phyloP scores from a whole-genome alignment of 306 rosid genomes.

The Purshia tridentata region DNA sequence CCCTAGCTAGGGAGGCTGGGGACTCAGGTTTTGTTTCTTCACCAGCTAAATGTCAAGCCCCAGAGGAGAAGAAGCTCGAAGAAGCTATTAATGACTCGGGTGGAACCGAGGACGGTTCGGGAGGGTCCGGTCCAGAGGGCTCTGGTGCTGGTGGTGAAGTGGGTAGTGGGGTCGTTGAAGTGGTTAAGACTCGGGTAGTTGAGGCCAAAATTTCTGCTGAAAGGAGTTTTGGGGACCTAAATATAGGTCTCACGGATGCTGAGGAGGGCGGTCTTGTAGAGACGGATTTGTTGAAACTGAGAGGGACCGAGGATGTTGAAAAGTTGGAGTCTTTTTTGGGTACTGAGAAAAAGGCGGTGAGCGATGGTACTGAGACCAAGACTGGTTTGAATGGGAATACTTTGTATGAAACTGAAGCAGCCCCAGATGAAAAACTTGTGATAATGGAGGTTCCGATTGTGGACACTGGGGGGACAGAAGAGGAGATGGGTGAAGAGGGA shows the following conservation, averaged over 20 bases:
- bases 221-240: conserved; percentile 19
- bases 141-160: conserved; percentile 25
- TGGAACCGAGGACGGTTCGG: conserved; percentile 7
- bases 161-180: conserved; percentile 26
- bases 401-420: background rate
- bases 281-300: conserved; percentile 41
- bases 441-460: background rate
- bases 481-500: conserved; percentile 36
- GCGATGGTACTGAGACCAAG: background rate
- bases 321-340: conserved; percentile 25
- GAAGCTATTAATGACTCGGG: conserved; percentile 29
- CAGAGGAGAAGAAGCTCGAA: conserved; percentile 26
- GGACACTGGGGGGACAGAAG: conserved; percentile 9
- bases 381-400: background rate
- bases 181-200: conserved; percentile 29
- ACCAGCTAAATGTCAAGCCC: conserved; percentile 22
- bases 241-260: conserved; percentile 11
- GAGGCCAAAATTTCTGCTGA: conserved; percentile 29
- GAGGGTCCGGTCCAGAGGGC: conserved; percentile 12
- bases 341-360: conserved; percentile 17
- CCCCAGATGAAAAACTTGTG: background rate
- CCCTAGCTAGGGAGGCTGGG: conserved; percentile 22
- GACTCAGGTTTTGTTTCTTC: conserved; percentile 33
- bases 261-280: conserved; percentile 35
- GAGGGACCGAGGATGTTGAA: conserved; percentile 22